phyloP scores from a whole-genome alignment of 345 rosid species.

The Turnera subulata region DNA sequence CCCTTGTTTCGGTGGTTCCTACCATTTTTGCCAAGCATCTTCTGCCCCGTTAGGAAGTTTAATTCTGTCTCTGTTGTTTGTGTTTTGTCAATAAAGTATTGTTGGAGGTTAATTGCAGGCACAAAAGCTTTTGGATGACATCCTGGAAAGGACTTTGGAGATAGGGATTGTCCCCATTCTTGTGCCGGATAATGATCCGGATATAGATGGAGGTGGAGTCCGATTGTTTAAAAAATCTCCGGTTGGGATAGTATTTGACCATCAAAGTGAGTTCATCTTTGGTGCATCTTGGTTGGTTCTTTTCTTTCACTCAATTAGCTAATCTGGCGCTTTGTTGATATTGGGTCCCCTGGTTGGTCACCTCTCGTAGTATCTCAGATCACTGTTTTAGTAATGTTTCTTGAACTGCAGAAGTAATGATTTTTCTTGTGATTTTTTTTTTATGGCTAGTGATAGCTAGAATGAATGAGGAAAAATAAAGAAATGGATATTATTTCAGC shows the following conservation, averaged over 20 bases:
- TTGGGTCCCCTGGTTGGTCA: neutral
- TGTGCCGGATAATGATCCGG: constrained; percentile 26
- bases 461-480: too few species aligned
- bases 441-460: too few species aligned
- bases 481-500: too few species aligned
- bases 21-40: too few species aligned
- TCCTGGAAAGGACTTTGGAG: constrained; percentile 55
- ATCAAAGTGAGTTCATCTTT: constrained; percentile 35
- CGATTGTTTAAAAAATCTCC: constrained; percentile 63
- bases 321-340: neutral
- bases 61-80: neutral
- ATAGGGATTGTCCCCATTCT: constrained; percentile 35
- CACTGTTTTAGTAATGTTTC: too few species aligned
- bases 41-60: neutral
- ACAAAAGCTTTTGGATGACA: constrained; percentile 66
- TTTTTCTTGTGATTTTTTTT: too few species aligned
- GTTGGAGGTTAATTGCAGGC: constrained; percentile 41
- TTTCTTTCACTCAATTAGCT: neutral
- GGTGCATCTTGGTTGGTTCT: neutral
- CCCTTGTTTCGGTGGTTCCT: too few species aligned
- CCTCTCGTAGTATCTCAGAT: too few species aligned
- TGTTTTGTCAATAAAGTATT: neutral
- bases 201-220: constrained; percentile 48
- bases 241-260: constrained; percentile 69
- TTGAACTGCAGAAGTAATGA: too few species aligned